Conservation (phyloP, 2,329 filamentous ascomycete species). For the Aspergillus sp. region DNA sequence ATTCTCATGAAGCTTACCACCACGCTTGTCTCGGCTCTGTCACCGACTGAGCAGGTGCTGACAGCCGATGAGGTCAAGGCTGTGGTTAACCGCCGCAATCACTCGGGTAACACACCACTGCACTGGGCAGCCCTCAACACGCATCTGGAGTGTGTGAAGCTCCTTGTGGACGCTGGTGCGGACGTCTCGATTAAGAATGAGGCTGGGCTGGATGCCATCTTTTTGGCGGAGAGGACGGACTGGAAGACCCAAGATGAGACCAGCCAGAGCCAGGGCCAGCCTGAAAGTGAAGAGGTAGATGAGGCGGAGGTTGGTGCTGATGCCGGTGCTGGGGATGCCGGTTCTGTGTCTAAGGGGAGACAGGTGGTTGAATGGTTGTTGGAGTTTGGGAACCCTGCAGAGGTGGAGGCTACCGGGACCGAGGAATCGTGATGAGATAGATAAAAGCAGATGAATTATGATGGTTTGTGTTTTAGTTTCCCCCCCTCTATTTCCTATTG, state of each 20-base stretch:
- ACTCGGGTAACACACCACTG: conserved; percentile 82
- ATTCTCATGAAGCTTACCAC: conserved; percentile 51
- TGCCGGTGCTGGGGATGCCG: neutral
- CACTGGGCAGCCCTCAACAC: conserved; percentile 94
- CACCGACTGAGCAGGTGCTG: neutral
- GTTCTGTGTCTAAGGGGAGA: conserved; percentile 35
- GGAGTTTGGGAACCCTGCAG: conserved; percentile 37
- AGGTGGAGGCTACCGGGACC: conserved; percentile 27
- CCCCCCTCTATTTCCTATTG: neutral
- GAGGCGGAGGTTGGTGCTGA: conserved; percentile 15
- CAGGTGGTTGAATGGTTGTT: conserved; percentile 45
- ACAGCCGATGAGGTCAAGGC: conserved; percentile 20
- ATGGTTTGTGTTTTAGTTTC: neutral
- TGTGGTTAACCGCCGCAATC: conserved; percentile 61
- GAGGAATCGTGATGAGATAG: neutral
- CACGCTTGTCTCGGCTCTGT: conserved; percentile 27
- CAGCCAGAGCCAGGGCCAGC: conserved; percentile 14
- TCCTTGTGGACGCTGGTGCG: conserved; percentile 73
- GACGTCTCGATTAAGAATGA: conserved; percentile 77
- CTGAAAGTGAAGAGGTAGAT: conserved; percentile 20
- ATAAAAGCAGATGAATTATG: neutral
- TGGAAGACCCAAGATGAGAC: conserved; percentile 56
- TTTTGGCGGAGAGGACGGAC: conserved; percentile 69
- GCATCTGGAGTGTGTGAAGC: conserved; percentile 76
- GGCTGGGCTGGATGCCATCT: conserved; percentile 77